Percentiles rank a stretch among this genome's conserved stretches.
phyloP scores from a whole-genome alignment of 1,139 yeast species.

The Eremothecium gossypii region DNA sequence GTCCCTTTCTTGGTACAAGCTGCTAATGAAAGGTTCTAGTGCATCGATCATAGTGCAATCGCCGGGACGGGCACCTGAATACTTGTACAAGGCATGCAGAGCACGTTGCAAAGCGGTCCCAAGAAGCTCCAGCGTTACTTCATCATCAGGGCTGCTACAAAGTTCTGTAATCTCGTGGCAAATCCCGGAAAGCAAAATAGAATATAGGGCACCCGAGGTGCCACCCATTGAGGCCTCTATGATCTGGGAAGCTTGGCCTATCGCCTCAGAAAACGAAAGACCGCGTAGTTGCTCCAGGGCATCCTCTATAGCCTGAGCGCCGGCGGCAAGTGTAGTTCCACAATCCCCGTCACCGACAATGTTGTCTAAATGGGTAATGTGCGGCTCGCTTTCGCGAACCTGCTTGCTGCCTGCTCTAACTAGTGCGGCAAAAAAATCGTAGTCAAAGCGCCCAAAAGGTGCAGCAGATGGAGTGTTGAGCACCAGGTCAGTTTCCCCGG shows the following conservation, averaged over 20 bases:
- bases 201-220: slow-evolving; percentile 88
- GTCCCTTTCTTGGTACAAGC: slow-evolving; percentile 42
- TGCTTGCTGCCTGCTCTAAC: slow-evolving; percentile 40
- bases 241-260: slow-evolving; percentile 57
- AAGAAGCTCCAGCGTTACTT: slow-evolving; percentile 32
- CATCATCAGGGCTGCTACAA: slow-evolving; percentile 24
- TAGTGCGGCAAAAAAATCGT: slow-evolving; percentile 31
- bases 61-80: slow-evolving; percentile 84
- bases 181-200: slow-evolving; percentile 67
- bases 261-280: slow-evolving; percentile 44
- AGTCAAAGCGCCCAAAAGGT: slow-evolving; percentile 32
- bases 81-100: slow-evolving; percentile 55
- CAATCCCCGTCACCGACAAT: slow-evolving; percentile 96
- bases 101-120: slow-evolving; percentile 43
- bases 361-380: slow-evolving; percentile 76
- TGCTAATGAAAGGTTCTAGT: slow-evolving; percentile 72
- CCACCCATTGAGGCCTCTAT: slow-evolving; percentile 95
- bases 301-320: slow-evolving; percentile 62
- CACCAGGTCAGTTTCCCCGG: slow-evolving; percentile 31
- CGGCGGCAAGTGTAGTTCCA: slow-evolving; percentile 80
- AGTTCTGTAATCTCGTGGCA: slow-evolving; percentile 39
- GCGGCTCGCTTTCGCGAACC: slow-evolving; percentile 55
- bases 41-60: slow-evolving; percentile 87
- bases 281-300: slow-evolving; percentile 41
- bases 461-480: slow-evolving; percentile 35